phyloP scores from a whole-genome alignment of 768 basidiomycete genomes.

The Mycena haematopus region DNA sequence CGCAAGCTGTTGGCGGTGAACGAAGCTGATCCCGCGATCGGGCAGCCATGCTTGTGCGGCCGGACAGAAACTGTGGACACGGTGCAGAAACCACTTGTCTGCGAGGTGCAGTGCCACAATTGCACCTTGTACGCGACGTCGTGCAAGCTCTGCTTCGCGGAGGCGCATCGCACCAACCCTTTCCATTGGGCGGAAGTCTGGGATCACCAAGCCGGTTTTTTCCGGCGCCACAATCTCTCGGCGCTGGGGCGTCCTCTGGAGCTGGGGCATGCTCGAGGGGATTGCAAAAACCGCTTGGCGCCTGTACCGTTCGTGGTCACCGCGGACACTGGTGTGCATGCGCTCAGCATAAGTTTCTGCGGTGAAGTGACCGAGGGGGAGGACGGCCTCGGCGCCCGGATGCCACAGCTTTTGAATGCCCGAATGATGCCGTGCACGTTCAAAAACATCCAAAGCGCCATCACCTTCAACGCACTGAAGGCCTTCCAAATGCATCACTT shows the following conservation, averaged over 20 bases:
- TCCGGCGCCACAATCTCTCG: neutral
- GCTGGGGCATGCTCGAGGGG: neutral
- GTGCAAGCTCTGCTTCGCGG: neutral
- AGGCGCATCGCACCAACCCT: neutral
- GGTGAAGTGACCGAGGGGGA: neutral
- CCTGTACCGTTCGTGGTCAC: neutral
- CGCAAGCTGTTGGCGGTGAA: too few species aligned
- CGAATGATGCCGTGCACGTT: constrained; percentile 9
- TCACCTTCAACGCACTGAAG: constrained; percentile 6
- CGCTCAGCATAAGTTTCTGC: neutral
- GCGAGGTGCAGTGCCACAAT: neutral
- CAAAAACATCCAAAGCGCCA: neutral
- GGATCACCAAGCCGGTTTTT: neutral
- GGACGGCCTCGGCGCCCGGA: constrained; percentile 26
- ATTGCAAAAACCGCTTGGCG: neutral
- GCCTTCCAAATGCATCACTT: constrained; percentile 2
- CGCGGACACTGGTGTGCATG: neutral
- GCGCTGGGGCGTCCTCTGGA: neutral
- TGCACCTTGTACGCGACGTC: neutral
- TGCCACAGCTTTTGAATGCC: neutral
- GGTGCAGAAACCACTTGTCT: too few species aligned
- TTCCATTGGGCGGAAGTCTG: neutral
- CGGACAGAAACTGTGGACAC: too few species aligned
- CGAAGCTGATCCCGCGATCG: too few species aligned
- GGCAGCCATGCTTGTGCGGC: too few species aligned